phyloP scores from a whole-genome alignment of 2,329 filamentous ascomycete species.

The Neofusicoccum cordaticola region DNA sequence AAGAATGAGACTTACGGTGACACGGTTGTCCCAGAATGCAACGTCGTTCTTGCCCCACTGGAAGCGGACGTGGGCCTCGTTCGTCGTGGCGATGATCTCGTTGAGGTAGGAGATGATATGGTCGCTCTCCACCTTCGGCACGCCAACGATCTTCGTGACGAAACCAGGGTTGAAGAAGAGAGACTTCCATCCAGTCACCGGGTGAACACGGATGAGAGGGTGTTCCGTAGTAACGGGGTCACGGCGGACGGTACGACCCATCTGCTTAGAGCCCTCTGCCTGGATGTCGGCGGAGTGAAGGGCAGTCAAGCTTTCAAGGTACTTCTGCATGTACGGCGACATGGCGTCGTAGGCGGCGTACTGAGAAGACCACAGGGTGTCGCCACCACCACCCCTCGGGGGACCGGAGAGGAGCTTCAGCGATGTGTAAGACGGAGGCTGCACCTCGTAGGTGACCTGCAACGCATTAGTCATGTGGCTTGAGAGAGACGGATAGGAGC shows the following conservation, averaged over 20 bases:
- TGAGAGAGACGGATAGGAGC: not conserved
- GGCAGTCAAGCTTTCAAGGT: conserved; percentile 57
- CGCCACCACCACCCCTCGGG: conserved; percentile 54
- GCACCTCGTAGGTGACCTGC: conserved; percentile 56
- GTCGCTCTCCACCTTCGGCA: conserved; percentile 56
- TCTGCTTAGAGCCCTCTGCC: conserved; percentile 49
- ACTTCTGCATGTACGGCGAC: conserved; percentile 56
- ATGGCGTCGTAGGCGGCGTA: conserved; percentile 59
- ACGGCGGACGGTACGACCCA: conserved; percentile 52
- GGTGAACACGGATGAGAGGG: conserved; percentile 58
- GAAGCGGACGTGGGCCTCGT: conserved; percentile 68
- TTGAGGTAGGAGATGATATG: conserved; percentile 53
- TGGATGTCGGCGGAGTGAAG: conserved; percentile 56
- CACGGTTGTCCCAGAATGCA: conserved; percentile 66
- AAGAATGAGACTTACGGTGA: conserved; percentile 38
- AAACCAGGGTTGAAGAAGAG: conserved; percentile 61
- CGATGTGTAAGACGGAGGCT: conserved; percentile 57
- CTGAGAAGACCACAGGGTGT: conserved; percentile 58
- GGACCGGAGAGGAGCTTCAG: conserved; percentile 55
- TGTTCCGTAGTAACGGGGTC: conserved; percentile 55
- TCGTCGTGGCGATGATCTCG: conserved; percentile 55
- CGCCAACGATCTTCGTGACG: conserved; percentile 56
- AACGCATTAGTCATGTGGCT: conserved; percentile 22
- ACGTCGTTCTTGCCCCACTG: conserved; percentile 64
- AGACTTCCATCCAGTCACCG: conserved; percentile 61